Percentiles rank a stretch among this genome's conserved stretches.
These are phyloP conservation scores for Gentiana macrophylla DNA, from an alignment of 257 asterid genomes.

Conservation along the genomic window DNA sequence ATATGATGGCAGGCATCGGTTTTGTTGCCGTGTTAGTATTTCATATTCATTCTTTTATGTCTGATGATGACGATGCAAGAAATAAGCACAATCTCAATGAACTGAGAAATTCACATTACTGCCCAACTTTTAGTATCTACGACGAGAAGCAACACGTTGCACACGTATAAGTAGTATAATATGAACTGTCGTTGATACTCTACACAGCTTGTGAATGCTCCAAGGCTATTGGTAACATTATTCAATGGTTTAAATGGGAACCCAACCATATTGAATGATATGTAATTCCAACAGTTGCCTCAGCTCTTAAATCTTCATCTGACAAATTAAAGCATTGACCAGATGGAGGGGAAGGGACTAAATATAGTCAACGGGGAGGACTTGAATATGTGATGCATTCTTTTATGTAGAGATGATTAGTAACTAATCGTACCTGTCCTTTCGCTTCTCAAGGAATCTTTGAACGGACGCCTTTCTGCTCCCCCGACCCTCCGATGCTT, in stretches of 20 bases:
- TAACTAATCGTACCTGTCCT: constrained; percentile 69
- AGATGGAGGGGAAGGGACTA: constrained; percentile 15
- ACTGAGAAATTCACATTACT: constrained; percentile 34
- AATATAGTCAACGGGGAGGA: neutral
- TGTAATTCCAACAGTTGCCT: constrained; percentile 55
- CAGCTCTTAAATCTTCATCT: constrained; percentile 95
- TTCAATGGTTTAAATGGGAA: constrained; percentile 36
- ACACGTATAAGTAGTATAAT: constrained; percentile 39
- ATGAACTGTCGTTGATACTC: constrained; percentile 34
- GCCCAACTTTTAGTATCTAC: constrained; percentile 25
- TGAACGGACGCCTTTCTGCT: constrained; percentile 82
- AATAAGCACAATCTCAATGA: constrained; percentile 20
- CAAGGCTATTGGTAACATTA: constrained; percentile 24
- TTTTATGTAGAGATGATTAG: constrained; percentile 13
- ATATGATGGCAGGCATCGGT: too few species aligned
- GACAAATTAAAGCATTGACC: constrained; percentile 47
- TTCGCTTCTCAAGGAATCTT: constrained; percentile 88
- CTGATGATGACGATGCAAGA: too few species aligned
- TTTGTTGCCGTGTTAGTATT: too few species aligned
- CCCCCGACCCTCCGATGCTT: constrained; percentile 58
- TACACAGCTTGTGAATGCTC: constrained; percentile 30
- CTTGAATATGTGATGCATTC: constrained; percentile 9
- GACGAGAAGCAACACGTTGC: constrained; percentile 37
- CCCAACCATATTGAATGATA: constrained; percentile 42
- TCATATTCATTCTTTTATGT: too few species aligned